Percentiles rank a stretch among this genome's conserved stretches.
These are phyloP conservation scores for Groenewaldozyma auringiensis DNA, from an alignment of 1,139 yeast species.

Conservation along the genomic window DNA sequence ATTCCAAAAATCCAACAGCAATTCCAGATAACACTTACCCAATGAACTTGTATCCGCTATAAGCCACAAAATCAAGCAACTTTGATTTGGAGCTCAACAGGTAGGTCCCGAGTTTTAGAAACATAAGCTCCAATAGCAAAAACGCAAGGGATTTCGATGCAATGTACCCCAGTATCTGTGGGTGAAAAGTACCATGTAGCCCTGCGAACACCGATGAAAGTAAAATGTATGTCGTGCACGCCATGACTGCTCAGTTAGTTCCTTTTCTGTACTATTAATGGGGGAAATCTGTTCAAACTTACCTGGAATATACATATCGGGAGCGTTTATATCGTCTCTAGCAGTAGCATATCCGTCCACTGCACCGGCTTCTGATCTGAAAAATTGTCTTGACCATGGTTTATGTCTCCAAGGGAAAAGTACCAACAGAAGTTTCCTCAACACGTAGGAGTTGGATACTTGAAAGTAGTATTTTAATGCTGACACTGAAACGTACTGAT, in stretches of 20 bases:
- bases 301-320: slow-evolving; percentile 86
- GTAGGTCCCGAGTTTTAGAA: slow-evolving; percentile 58
- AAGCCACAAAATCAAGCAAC: slow-evolving; percentile 78
- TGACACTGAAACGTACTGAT: slow-evolving; percentile 30
- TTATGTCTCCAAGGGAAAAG: slow-evolving; percentile 81
- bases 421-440: slow-evolving; percentile 62
- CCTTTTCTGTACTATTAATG: not conserved
- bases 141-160: slow-evolving; percentile 89
- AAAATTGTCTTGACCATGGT: slow-evolving; percentile 42
- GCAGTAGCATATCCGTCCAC: slow-evolving; percentile 61
- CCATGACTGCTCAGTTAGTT: slow-evolving; percentile 68
- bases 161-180: slow-evolving; percentile 81
- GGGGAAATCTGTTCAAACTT: slow-evolving; percentile 10
- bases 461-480: slow-evolving; percentile 80
- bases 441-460: slow-evolving; percentile 82
- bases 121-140: slow-evolving; percentile 58
- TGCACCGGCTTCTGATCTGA: slow-evolving; percentile 31
- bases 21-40: slow-evolving; percentile 32
- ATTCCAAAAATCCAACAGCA: not conserved
- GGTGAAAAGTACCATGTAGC: slow-evolving; percentile 83
- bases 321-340: slow-evolving; percentile 80
- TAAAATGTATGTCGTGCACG: slow-evolving; percentile 79
- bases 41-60: slow-evolving; percentile 91
- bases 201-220: slow-evolving; percentile 85
- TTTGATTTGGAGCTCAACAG: slow-evolving; percentile 49